Evolutionary conservation across 2,329 filamentous ascomycete species (phyloP).

Genomic region (Rutstroemia sp.): DNA sequence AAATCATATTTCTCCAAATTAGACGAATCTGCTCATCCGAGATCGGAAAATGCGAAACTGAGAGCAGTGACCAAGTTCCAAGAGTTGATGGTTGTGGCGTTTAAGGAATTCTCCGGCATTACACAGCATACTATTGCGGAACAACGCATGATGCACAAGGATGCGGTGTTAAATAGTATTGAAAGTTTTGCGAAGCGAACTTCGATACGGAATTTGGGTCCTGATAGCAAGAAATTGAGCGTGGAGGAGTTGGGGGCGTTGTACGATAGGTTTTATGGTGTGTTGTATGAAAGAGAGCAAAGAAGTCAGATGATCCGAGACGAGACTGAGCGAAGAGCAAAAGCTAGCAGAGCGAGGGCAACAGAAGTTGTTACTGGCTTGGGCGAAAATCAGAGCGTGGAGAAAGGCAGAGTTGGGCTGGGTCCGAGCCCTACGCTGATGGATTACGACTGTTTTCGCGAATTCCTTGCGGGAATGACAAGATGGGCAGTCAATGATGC

Average conservation of each 20-base stretch:
- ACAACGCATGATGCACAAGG: conserved; percentile 84
- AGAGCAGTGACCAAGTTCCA: conserved; percentile 93
- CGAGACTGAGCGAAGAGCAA: conserved; percentile 59
- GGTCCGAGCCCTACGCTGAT: conserved; percentile 87
- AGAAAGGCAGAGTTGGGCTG: conserved; percentile 80
- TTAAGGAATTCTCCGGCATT: conserved; percentile 95
- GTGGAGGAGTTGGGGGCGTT: conserved; percentile 80
- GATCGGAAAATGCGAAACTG: conserved; percentile 90
- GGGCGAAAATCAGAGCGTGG: conserved; percentile 46
- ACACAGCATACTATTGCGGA: conserved; percentile 90
- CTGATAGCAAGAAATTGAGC: conserved; percentile 86
- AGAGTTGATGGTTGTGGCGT: conserved; percentile 97
- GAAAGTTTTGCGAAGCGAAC: conserved; percentile 97
- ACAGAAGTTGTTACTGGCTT: conserved; percentile 37
- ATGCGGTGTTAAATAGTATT: conserved; percentile 88
- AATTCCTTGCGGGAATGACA: conserved; percentile 82
- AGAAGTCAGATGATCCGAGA: conserved; percentile 70
- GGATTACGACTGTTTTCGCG: conserved; percentile 94
- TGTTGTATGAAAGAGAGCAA: conserved; percentile 87
- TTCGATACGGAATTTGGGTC: conserved; percentile 88
- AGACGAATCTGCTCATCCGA: conserved; percentile 92
- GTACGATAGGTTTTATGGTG: conserved; percentile 89
- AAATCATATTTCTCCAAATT: conserved; percentile 91
- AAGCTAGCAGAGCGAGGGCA: conserved; percentile 50
- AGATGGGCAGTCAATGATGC: conserved; percentile 92